Evolutionary conservation across 495 filamentous ascomycete genomes (phyloP).

Genomic region (Penicillium coprophilum): DNA sequence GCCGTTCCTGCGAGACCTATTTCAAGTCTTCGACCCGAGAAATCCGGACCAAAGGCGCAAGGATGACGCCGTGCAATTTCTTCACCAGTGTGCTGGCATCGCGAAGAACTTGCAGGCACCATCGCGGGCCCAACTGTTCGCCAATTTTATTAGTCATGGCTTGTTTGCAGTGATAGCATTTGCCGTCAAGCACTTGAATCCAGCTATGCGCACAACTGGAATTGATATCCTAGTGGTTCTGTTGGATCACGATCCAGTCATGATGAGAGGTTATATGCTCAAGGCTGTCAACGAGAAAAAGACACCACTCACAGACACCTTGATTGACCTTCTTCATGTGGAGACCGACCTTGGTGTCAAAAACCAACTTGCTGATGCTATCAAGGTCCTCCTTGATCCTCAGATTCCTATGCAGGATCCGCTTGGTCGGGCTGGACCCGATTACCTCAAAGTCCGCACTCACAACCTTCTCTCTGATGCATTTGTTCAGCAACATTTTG

Average conservation of each 20-base stretch:
- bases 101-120: conserved; percentile 90
- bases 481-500: conserved; percentile 87
- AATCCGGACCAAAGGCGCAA: conserved; percentile 67
- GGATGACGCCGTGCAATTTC: conserved; percentile 93
- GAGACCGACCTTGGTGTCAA: conserved; percentile 94
- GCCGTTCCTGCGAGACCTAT: conserved; percentile 81
- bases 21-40: conserved; percentile 74
- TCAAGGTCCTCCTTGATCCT: conserved; percentile 93
- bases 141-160: conserved; percentile 84
- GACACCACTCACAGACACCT: conserved; percentile 84
- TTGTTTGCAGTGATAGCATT: conserved; percentile 89
- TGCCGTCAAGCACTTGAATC: conserved; percentile 80
- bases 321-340: conserved; percentile 88
- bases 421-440: conserved; percentile 65
- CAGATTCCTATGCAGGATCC: conserved; percentile 61
- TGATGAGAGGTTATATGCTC: conserved; percentile 92
- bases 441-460: conserved; percentile 64
- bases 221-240: conserved; percentile 92
- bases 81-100: conserved; percentile 93
- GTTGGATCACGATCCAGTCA: conserved; percentile 91
- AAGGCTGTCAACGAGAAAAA: conserved; percentile 84
- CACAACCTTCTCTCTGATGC: conserved; percentile 76
- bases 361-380: conserved; percentile 91
- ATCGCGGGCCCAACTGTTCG: conserved; percentile 75
- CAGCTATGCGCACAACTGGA: conserved; percentile 83